Conservation (phyloP, 169 alveolate species). For the Pseudocohnilembus persalinus region DNA sequence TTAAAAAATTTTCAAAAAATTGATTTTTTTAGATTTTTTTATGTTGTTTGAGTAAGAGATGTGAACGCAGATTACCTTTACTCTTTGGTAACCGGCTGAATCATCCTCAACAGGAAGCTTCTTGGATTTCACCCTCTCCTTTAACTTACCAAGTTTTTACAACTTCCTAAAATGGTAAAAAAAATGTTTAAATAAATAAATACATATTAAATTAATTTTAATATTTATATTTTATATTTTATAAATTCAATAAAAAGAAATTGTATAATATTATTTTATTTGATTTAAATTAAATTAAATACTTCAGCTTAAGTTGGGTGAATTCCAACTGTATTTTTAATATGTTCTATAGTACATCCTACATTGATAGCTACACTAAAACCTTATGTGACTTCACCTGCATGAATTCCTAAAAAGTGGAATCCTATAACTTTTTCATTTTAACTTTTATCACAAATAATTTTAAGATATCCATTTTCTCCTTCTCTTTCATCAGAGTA, state of each 20-base stretch:
- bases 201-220: not conserved
- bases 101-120: constrained; percentile 95
- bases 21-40: too few species aligned
- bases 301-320: constrained; percentile 98
- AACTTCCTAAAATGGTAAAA: constrained; percentile 54
- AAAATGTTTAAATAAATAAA: not conserved
- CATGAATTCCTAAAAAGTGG: constrained; percentile 98
- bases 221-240: not conserved
- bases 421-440: constrained; percentile 93
- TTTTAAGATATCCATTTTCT: constrained; percentile 90
- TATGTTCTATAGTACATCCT: constrained; percentile 93
- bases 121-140: constrained; percentile 87
- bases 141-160: constrained; percentile 80
- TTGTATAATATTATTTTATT: too few species aligned
- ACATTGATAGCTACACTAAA: constrained; percentile 93
- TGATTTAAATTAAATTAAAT: too few species aligned
- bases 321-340: constrained; percentile 90
- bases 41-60: not conserved
- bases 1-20: too few species aligned
- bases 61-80: constrained; percentile 26
- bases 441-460: constrained; percentile 89
- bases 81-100: constrained; percentile 20
- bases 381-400: constrained; percentile 98
- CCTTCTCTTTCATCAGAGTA: constrained; percentile 83
- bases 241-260: not conserved